Conservation (phyloP, 164 flowering plant genomes). For the Vitis rotundifolia region DNA sequence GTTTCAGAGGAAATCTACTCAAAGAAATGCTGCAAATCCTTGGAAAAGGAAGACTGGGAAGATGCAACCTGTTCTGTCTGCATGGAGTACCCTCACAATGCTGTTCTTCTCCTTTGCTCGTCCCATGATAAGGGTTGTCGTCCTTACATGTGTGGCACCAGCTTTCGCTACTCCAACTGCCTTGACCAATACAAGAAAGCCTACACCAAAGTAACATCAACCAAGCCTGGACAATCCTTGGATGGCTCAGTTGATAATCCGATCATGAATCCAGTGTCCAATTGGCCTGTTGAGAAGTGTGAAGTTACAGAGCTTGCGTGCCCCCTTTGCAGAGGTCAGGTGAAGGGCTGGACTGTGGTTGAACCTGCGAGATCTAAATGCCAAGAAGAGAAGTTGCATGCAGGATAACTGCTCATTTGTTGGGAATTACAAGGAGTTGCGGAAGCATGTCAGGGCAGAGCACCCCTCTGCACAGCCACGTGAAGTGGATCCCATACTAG, state of each 20-base stretch:
- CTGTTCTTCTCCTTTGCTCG: slow-evolving; percentile 75
- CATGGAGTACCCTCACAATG: slow-evolving; percentile 76
- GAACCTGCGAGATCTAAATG: slow-evolving; percentile 52
- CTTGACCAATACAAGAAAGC: slow-evolving; percentile 69
- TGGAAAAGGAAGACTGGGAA: slow-evolving; percentile 63
- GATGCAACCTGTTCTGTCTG: slow-evolving; percentile 70
- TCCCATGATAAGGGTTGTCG: slow-evolving; percentile 77
- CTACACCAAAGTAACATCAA: slow-evolving; percentile 28
- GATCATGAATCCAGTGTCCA: not conserved
- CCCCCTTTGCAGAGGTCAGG: slow-evolving; percentile 62
- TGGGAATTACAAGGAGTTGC: slow-evolving; percentile 49
- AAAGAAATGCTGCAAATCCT: slow-evolving; percentile 25
- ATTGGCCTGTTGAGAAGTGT: slow-evolving; percentile 20
- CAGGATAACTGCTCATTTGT: slow-evolving; percentile 47
- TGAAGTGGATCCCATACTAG: slow-evolving; percentile 44
- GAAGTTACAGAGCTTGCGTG: slow-evolving; percentile 42
- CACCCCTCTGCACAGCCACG: slow-evolving; percentile 49
- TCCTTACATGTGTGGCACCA: slow-evolving; percentile 76
- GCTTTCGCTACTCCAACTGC: slow-evolving; percentile 64
- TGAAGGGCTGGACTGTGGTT: slow-evolving; percentile 63
- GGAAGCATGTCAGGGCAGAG: slow-evolving; percentile 45
- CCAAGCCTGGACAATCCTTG: slow-evolving; percentile 1
- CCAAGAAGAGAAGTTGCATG: slow-evolving; percentile 48
- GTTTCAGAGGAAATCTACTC: slow-evolving; percentile 9
- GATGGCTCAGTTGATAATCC: slow-evolving; percentile 10